Evolutionary conservation across 2,329 filamentous ascomycete genomes (phyloP).

Genomic region (Leptographium procerum): DNA sequence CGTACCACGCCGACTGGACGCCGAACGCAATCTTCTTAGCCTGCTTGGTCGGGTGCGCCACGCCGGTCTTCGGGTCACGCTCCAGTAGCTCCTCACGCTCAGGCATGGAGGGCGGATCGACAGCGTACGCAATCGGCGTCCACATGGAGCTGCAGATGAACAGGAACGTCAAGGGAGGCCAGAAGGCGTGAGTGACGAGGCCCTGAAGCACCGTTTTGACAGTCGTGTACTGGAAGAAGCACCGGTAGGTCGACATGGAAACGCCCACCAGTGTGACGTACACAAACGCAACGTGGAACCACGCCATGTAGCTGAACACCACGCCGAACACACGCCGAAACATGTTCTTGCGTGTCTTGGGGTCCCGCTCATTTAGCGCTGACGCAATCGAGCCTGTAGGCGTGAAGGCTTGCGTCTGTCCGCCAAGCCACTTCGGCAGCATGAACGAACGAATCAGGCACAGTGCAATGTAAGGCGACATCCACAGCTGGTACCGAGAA

Average conservation of each 20-base stretch:
- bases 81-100: constrained; percentile 45
- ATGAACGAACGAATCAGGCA: constrained; percentile 46
- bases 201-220: constrained; percentile 43
- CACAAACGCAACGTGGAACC: constrained; percentile 24
- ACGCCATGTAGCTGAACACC: constrained; percentile 41
- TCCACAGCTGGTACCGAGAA: constrained; percentile 47
- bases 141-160: constrained; percentile 42
- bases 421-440: constrained; percentile 49
- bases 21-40: constrained; percentile 37
- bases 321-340: constrained; percentile 41
- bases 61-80: constrained; percentile 40
- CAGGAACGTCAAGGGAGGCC: constrained; percentile 48
- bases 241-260: constrained; percentile 29
- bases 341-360: constrained; percentile 38
- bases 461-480: constrained; percentile 31
- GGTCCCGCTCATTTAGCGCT: constrained; percentile 46
- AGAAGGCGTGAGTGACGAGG: constrained; percentile 48
- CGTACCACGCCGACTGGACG: constrained; percentile 42
- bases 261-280: constrained; percentile 33
- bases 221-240: constrained; percentile 30
- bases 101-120: constrained; percentile 46
- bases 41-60: constrained; percentile 33
- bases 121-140: constrained; percentile 49
- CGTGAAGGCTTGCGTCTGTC: constrained; percentile 45
- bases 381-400: constrained; percentile 46